Evolutionary conservation across 768 basidiomycete species (phyloP).

Genomic region (Clavaria fumosa): DNA sequence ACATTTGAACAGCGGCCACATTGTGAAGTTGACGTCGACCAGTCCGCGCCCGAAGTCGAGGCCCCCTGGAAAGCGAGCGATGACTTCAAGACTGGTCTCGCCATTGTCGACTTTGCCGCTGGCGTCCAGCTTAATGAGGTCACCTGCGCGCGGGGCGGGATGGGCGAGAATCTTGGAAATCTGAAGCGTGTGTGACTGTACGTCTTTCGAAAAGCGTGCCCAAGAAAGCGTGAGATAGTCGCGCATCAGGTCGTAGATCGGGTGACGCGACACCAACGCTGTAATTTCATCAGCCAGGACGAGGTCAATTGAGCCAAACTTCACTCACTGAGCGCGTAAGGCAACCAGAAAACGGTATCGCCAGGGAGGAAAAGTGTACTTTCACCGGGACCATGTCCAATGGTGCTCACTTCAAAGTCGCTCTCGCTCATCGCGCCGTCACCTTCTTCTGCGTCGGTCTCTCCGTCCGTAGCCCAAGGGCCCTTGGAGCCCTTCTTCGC

Average conservation of each 20-base stretch:
- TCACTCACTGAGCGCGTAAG: constrained; percentile 76
- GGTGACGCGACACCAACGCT: constrained; percentile 84
- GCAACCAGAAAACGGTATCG: constrained; percentile 89
- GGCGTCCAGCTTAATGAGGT: constrained; percentile 74
- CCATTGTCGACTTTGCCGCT: constrained; percentile 44
- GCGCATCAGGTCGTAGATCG: constrained; percentile 89
- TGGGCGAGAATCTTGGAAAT: constrained; percentile 80
- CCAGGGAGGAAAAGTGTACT: constrained; percentile 81
- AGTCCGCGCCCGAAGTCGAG: constrained; percentile 84
- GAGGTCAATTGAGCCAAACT: constrained; percentile 4
- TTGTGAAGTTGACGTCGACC: constrained; percentile 88
- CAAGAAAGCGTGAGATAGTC: constrained; percentile 93
- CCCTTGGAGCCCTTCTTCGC: constrained; percentile 46
- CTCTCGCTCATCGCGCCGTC: constrained; percentile 73
- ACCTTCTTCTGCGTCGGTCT: constrained; percentile 65
- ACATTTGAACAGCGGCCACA: constrained; percentile 94
- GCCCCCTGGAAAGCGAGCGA: constrained; percentile 85
- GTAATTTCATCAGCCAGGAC: constrained; percentile 9
- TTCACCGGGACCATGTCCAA: constrained; percentile 72
- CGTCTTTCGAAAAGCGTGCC: constrained; percentile 90
- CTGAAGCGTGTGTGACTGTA: constrained; percentile 82
- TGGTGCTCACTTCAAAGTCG: constrained; percentile 69
- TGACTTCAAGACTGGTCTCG: constrained; percentile 55
- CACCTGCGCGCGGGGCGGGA: constrained; percentile 77
- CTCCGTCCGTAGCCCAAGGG: constrained; percentile 48